Conservation (phyloP, 2,329 filamentous ascomycete genomes). For the Xenosphaeropsis pyriputrescens region DNA sequence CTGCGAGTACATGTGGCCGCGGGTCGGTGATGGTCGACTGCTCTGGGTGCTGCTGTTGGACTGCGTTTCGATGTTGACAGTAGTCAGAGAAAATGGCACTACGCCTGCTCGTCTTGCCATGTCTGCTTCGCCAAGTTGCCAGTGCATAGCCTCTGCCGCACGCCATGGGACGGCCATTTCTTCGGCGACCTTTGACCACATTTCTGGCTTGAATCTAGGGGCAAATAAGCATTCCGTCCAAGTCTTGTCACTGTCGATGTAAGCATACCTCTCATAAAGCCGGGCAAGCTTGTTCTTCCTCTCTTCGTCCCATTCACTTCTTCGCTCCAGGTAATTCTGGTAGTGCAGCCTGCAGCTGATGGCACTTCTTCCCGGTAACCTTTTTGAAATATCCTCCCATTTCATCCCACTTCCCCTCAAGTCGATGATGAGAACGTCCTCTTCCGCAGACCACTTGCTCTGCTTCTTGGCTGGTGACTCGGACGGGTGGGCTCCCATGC, state of each 20-base stretch:
- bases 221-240: constrained; percentile 5
- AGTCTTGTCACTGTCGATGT: background rate
- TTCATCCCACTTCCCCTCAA: constrained; percentile 87
- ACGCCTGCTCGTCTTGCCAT: constrained; percentile 90
- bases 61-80: constrained; percentile 31
- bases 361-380: constrained; percentile 75
- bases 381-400: constrained; percentile 95
- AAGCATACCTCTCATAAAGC: constrained; percentile 72
- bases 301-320: constrained; percentile 93
- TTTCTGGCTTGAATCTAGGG: constrained; percentile 82
- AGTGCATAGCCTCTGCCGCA: constrained; percentile 95
- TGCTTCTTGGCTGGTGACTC: constrained; percentile 80
- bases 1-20: constrained; percentile 2
- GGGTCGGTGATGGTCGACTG: constrained; percentile 26
- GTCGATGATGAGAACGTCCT: constrained; percentile 88
- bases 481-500: constrained; percentile 35
- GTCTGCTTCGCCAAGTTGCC: constrained; percentile 84
- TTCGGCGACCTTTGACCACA: constrained; percentile 93
- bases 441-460: constrained; percentile 90
- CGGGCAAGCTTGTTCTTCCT: constrained; percentile 92
- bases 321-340: constrained; percentile 89
- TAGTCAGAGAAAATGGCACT: constrained; percentile 63
- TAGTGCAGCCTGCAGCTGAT: constrained; percentile 93
- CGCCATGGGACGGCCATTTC: constrained; percentile 94
- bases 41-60: constrained; percentile 15